Evolutionary conservation across 345 rosid species (phyloP).

Genomic region (Aquilaria yunnanensis): DNA sequence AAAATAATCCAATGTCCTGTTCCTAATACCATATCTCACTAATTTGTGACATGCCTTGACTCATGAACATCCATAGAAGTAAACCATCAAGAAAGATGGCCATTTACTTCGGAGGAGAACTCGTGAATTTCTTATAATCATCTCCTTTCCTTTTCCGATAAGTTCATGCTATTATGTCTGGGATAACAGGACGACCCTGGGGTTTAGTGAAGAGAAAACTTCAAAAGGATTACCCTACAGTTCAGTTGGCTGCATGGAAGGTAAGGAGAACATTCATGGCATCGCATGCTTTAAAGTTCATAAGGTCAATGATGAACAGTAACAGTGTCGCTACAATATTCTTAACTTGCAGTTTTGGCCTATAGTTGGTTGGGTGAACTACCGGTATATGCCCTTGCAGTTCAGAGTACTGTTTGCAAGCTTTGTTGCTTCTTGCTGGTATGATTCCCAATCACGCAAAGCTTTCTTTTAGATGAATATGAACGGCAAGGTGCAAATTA

Average conservation of each 20-base stretch:
- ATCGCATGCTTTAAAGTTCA: neutral
- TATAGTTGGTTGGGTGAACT: slow-evolving; percentile 76
- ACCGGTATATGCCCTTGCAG: slow-evolving; percentile 74
- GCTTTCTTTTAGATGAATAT: neutral
- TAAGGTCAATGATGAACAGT: neutral
- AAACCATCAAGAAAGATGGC: too few species aligned
- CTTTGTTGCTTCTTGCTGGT: slow-evolving; percentile 82
- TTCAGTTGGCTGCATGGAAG: slow-evolving; percentile 92
- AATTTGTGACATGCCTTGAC: too few species aligned
- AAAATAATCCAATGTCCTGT: too few species aligned
- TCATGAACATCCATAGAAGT: too few species aligned
- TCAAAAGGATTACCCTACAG: slow-evolving; percentile 51
- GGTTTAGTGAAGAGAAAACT: slow-evolving; percentile 59
- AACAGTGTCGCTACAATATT: neutral
- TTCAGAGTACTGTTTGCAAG: slow-evolving; percentile 74
- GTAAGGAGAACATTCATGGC: slow-evolving; percentile 21
- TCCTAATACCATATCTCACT: too few species aligned
- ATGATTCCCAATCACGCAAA: slow-evolving; percentile 9
- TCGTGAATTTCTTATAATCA: too few species aligned
- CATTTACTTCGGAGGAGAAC: too few species aligned
- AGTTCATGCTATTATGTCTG: neutral
- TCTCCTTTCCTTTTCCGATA: too few species aligned
- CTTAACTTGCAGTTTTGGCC: slow-evolving; percentile 78
- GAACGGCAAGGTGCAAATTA: too few species aligned
- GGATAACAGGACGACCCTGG: slow-evolving; percentile 66